Evolutionary conservation across 2,329 filamentous ascomycete species (phyloP), one percentile per base, ranked within the genome.

Genomic region (Gnomoniopsis smithogilvyi): DNA sequence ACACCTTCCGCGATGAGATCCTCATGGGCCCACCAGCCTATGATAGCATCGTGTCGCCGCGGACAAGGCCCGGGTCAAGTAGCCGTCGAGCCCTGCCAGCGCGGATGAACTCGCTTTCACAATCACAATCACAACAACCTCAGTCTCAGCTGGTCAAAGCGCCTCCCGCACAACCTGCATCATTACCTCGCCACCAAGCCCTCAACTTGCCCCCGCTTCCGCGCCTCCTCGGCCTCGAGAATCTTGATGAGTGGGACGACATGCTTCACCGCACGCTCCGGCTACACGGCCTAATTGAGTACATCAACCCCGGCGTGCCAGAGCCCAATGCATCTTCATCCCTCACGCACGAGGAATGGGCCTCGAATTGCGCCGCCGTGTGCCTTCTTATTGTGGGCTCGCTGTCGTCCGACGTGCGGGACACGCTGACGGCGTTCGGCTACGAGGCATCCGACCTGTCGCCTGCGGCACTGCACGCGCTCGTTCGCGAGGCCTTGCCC

Each of bases 211-310:
- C 60, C 19, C 53, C 53, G 10, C 34, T 62, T 12, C 60, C 60
- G 1, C 36, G 60, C 15, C 49, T 62, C 3, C 50, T 62, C 10
- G 60, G 60, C 1, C 46, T 60, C 41, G 60, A 62, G 53, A 62
- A 62, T 19, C 53, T 62, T 6, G 60, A 62, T 24, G 60, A 62
- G 46, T 62, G 60, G 60, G 57, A 62, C 21, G 60, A 62, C 21
- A 55, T 62, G 6, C 53, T 62, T 19, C 51, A 53, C 26, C 58
- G 60, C 10, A 57, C 56, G 4, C 49, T 62, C 2, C 53, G 60
- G 8, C 45, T 62, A 2, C 53, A 62, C 53, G 52, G 60, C 0
- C 57, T 62, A 10, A 53, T 49, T 2, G 56, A 62, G 3, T 60
- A 62, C 15, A 38, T 62, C 57, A 56, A 51, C 21, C 56, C 56